Evolutionary conservation across 345 rosid species (phyloP), one percentile per base, ranked within the genome.

Genomic region (Syzygium aromaticum): DNA sequence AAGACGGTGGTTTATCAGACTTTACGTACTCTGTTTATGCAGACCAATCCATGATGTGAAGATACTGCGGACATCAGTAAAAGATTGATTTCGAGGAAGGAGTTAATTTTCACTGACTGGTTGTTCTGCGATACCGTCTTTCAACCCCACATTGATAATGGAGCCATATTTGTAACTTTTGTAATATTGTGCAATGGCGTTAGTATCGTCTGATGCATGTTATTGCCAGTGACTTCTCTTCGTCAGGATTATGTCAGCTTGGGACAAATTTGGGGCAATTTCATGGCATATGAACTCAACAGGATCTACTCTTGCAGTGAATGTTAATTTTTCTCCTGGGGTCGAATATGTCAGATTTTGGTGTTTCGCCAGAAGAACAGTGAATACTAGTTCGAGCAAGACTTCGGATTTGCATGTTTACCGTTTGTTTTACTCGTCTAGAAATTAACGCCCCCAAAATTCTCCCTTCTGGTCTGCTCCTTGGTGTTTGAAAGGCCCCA

Each of bases 31-130:
- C 46, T 30, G 13, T 87, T 56, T 86, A 2, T 86, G 38, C 95
- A 97, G 99, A 89, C 99, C 99, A 21, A 91, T 98, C 86, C 99
- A 96, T 90, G 99, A 95, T n/a, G 99, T 96, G 93, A 98, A 94
- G 97, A 96, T 96, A 89, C 88, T 98, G 40, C 89, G 97, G 64
- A 91, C 97, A 67, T 92, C 98, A 49, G 98, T 98, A 87, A 90
- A 93, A 88, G 99, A 96, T 90, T 96, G 52, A 88, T 51, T 64
- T 38, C 12, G 1, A 27, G 27, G 33, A 16, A 63, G 49, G 67
- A 85, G 33, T 11, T 46, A 46, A 59, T 56, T 9, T 85, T 85
- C 43, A 8, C 52, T 85, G 30, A 46, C 86, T 16, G 54, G 7
- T 6, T 19, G n/a, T 85, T 61, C 30, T 30, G 43, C 6, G 25